phyloP scores from a whole-genome alignment of 2,329 filamentous ascomycete genomes.

The Fusarium secorum region DNA sequence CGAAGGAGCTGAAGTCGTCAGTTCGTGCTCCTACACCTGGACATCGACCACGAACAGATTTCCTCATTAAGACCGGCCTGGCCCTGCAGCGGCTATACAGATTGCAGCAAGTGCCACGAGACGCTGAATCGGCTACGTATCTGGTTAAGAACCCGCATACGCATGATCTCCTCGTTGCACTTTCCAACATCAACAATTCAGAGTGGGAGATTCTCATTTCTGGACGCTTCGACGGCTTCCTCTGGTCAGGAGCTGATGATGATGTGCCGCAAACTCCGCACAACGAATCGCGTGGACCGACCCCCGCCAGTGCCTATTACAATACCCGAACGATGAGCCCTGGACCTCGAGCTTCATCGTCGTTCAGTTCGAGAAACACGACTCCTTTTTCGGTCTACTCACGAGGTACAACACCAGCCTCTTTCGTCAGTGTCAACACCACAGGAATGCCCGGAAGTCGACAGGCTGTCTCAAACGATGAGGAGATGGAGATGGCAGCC shows the following conservation, averaged over 20 bases:
- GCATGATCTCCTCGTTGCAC: slow-evolving; percentile 85
- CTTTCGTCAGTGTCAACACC: slow-evolving; percentile 66
- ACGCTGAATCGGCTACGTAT: slow-evolving; percentile 86
- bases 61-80: slow-evolving; percentile 76
- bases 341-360: slow-evolving; percentile 51
- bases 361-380: slow-evolving; percentile 54
- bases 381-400: slow-evolving; percentile 62
- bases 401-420: slow-evolving; percentile 64
- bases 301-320: slow-evolving; percentile 60
- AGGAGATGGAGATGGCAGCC: slow-evolving; percentile 90
- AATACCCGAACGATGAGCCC: slow-evolving; percentile 51
- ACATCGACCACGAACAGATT: slow-evolving; percentile 72
- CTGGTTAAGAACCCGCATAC: slow-evolving; percentile 82
- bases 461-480: slow-evolving; percentile 82
- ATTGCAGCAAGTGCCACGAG: slow-evolving; percentile 74
- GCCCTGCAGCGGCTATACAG: slow-evolving; percentile 88
- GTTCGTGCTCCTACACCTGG: slow-evolving; percentile 74
- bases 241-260: slow-evolving; percentile 89
- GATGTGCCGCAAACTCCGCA: slow-evolving; percentile 50
- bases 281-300: slow-evolving; percentile 62
- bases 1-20: slow-evolving; percentile 63
- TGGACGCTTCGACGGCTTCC: slow-evolving; percentile 92
- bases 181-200: slow-evolving; percentile 86
- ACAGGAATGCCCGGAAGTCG: slow-evolving; percentile 54
- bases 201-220: slow-evolving; percentile 97